phyloP scores from a whole-genome alignment of 2,329 filamentous ascomycete genomes.

The Stachybotrys chlorohalonatus region DNA sequence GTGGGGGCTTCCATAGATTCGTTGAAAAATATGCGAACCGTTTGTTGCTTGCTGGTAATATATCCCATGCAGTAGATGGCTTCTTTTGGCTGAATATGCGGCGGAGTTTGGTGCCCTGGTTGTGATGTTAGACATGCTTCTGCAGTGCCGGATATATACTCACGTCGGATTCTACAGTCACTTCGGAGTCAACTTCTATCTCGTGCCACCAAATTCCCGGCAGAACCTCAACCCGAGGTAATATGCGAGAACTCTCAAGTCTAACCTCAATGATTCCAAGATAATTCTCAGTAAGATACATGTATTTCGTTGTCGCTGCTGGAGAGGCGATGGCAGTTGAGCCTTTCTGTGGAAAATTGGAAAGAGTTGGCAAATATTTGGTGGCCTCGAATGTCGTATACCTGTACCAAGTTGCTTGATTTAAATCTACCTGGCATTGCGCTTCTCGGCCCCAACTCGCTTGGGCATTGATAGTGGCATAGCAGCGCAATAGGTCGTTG shows the following conservation, averaged over 20 bases:
- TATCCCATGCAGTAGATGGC: not conserved
- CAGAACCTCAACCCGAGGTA: not conserved
- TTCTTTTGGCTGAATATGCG: not conserved
- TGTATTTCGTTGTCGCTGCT: not conserved
- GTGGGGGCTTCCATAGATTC: not conserved
- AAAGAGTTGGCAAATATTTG: not conserved
- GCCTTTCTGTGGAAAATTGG: not conserved
- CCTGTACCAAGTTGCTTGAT: not conserved
- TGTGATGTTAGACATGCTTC: not conserved
- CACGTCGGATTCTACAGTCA: not conserved
- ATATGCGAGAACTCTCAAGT: not conserved
- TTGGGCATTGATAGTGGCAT: not conserved
- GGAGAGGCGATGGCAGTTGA: not conserved
- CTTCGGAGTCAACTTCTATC: not conserved
- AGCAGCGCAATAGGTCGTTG: not conserved
- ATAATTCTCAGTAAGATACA: not conserved
- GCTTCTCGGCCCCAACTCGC: not conserved
- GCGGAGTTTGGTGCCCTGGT: not conserved
- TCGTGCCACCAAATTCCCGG: not conserved
- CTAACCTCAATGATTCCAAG: not conserved
- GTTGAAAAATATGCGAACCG: not conserved
- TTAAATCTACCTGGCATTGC: not conserved
- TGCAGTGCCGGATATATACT: not conserved
- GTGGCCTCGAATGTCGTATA: not conserved
- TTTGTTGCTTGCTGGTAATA: not conserved